Evolutionary conservation across 2,329 filamentous ascomycete genomes (phyloP).

Genomic region (Penicillium digitatum): DNA sequence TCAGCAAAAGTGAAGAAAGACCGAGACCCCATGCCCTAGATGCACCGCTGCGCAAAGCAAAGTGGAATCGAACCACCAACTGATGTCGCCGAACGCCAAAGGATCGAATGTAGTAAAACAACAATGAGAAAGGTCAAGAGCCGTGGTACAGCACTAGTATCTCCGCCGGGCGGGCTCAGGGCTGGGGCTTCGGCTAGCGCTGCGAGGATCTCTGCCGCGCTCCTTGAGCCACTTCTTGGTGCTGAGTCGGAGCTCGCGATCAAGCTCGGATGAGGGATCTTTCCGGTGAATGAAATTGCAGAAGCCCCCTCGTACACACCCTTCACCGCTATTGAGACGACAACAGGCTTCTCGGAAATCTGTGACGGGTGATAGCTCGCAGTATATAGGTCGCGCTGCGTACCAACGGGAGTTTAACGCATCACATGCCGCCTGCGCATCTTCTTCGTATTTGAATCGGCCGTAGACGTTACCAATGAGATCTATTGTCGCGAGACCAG

Average conservation of each 20-base stretch:
- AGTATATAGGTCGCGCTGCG: slow-evolving; percentile 93
- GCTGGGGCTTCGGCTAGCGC: slow-evolving; percentile 74
- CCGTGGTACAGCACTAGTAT: slow-evolving; percentile 46
- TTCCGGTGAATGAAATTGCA: slow-evolving; percentile 99
- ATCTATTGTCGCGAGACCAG: slow-evolving; percentile 50
- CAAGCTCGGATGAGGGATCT: slow-evolving; percentile 83
- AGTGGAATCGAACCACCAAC: slow-evolving; percentile 17
- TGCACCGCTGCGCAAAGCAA: slow-evolving; percentile 17
- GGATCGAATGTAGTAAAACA: slow-evolving; percentile 12
- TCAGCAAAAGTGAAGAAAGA: slow-evolving; percentile 17
- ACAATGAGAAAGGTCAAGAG: slow-evolving; percentile 4
- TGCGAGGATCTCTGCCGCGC: slow-evolving; percentile 78
- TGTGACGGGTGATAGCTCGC: slow-evolving; percentile 92
- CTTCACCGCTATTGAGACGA: slow-evolving; percentile 87
- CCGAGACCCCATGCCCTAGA: slow-evolving; percentile 14
- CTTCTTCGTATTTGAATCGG: slow-evolving; percentile 99
- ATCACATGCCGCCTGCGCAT: slow-evolving; percentile 88
- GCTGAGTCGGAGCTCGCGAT: slow-evolving; percentile 76
- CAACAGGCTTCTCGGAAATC: slow-evolving; percentile 98
- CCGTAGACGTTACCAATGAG: slow-evolving; percentile 99
- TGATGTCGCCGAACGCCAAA: slow-evolving; percentile 24
- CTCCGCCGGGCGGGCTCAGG: slow-evolving; percentile 76
- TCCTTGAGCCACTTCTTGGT: slow-evolving; percentile 96
- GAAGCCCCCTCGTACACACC: slow-evolving; percentile 92
- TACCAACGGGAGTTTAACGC: slow-evolving; percentile 95